phyloP scores from a whole-genome alignment of 305 asterid genomes.

The Solanum hybrid region DNA sequence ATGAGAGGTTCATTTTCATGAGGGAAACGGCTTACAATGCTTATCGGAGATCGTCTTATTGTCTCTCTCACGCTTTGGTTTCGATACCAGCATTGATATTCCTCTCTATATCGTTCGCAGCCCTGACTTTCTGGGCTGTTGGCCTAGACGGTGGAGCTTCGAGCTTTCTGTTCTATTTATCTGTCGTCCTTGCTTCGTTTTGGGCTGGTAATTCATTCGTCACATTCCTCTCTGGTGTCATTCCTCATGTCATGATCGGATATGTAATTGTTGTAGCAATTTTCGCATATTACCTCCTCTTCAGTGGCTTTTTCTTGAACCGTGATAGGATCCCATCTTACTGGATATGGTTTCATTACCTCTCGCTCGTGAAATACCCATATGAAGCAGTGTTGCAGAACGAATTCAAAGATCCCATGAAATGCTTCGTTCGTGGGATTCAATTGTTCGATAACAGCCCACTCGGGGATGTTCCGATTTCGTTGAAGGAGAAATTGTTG shows the following conservation, averaged over 20 bases:
- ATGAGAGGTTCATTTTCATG: constrained; percentile 21
- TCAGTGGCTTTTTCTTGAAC: constrained; percentile 19
- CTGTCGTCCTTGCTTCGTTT: constrained; percentile 17
- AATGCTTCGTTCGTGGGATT: constrained; percentile 41
- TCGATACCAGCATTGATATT: constrained; percentile 14
- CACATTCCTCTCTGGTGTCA: constrained; percentile 16
- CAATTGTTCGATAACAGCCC: constrained; percentile 51
- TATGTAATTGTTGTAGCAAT: constrained; percentile 8
- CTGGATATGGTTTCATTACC: constrained; percentile 30
- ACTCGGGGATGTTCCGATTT: constrained; percentile 18
- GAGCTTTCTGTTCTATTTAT: constrained; percentile 15
- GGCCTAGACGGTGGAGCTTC: constrained; percentile 22
- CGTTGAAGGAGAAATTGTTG: constrained; percentile 32
- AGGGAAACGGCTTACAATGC: constrained; percentile 28
- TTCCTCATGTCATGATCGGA: constrained; percentile 19
- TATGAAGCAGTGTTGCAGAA: constrained; percentile 44
- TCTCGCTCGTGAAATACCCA: constrained; percentile 41
- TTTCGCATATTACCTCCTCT: constrained; percentile 14
- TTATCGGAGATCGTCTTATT: constrained; percentile 16
- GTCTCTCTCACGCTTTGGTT: constrained; percentile 18
- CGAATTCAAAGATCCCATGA: constrained; percentile 30
- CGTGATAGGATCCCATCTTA: constrained; percentile 20
- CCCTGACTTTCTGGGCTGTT: constrained; percentile 21
- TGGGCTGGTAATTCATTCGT: constrained; percentile 33
- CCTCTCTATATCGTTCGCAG: constrained; percentile 10